phyloP scores from a whole-genome alignment of 2,329 filamentous ascomycete genomes.

The Fusarium odoratissimum region DNA sequence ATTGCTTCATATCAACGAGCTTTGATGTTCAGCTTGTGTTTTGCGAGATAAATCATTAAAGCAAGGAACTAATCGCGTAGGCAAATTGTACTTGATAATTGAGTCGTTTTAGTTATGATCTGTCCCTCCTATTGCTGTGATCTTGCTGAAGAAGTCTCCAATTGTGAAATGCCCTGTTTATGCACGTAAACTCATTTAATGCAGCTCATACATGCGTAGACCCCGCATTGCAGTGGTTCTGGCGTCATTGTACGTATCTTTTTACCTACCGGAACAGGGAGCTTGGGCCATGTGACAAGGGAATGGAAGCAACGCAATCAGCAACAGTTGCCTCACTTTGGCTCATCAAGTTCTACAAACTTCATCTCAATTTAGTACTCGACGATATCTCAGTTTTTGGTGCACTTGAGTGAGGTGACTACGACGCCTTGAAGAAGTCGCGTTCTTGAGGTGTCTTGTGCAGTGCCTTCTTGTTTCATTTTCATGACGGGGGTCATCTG shows the following conservation, averaged over 20 bases:
- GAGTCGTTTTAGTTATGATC: constrained; percentile 20
- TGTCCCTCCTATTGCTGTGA: background rate
- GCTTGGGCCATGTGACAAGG: constrained; percentile 45
- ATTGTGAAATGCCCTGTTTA: constrained; percentile 25
- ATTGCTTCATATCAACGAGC: constrained; percentile 10
- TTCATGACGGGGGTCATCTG: constrained; percentile 24
- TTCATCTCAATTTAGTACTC: constrained; percentile 2
- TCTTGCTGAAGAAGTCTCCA: background rate
- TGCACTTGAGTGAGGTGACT: constrained; percentile 6
- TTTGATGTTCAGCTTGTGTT: constrained; percentile 10
- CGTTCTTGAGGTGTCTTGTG: constrained; percentile 5
- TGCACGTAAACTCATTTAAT: constrained; percentile 25
- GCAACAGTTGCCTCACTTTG: constrained; percentile 16
- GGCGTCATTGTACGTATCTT: constrained; percentile 38
- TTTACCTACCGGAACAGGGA: constrained; percentile 21
- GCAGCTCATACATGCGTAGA: constrained; percentile 38
- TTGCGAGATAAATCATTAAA: constrained; percentile 26
- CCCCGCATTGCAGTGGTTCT: constrained; percentile 32
- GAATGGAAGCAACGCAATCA: constrained; percentile 18
- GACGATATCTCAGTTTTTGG: constrained; percentile 1
- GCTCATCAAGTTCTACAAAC: constrained; percentile 27
- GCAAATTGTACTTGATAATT: constrained; percentile 39
- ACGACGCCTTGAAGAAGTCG: constrained; percentile 16
- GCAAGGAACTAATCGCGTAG: constrained; percentile 45
- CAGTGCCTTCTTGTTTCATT: constrained; percentile 21